Percentiles rank a stretch among this genome's conserved stretches.
phyloP scores from a whole-genome alignment of 116 monocot genomes.

The Trichopus zeylanicus region DNA sequence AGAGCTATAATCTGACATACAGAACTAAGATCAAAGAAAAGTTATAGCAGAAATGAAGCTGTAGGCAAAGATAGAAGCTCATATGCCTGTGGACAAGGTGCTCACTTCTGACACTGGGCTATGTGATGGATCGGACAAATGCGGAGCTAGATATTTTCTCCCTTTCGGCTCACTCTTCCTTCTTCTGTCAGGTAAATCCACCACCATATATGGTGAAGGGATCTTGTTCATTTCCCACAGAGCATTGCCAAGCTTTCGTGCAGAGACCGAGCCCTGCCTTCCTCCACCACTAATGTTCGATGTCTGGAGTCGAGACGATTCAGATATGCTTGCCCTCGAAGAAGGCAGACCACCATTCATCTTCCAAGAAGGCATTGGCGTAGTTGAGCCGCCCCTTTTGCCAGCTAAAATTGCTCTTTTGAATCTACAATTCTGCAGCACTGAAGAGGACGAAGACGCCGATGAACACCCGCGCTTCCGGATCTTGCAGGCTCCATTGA shows the following conservation, averaged over 20 bases:
- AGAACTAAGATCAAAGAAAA: neutral
- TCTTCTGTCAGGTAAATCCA: constrained; percentile 4
- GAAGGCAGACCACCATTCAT: constrained; percentile 29
- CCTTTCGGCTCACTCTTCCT: constrained; percentile 3
- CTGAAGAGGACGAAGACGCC: constrained; percentile 29
- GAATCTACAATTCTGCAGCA: constrained; percentile 26
- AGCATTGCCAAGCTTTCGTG: constrained; percentile 64
- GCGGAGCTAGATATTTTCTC: constrained; percentile 14
- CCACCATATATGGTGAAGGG: constrained; percentile 10
- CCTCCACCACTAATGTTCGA: neutral
- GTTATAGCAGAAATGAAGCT: neutral
- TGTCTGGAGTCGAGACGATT: constrained; percentile 4
- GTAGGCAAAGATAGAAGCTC: too few species aligned
- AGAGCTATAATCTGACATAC: neutral
- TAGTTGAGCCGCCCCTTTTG: constrained; percentile 28
- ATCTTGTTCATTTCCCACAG: constrained; percentile 47
- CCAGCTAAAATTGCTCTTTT: constrained; percentile 36
- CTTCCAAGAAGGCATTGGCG: constrained; percentile 41
- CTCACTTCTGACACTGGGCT: constrained; percentile 34
- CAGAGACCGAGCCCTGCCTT: constrained; percentile 36
- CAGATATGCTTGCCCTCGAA: constrained; percentile 15
- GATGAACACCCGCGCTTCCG: constrained; percentile 37
- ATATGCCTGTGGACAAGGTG: neutral
- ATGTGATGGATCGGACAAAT: constrained; percentile 33
- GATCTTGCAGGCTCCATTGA: constrained; percentile 22